Evolutionary conservation across 768 basidiomycete genomes (phyloP), one percentile per base, ranked within the genome.

Genomic region (Multifurca ochricompacta): DNA sequence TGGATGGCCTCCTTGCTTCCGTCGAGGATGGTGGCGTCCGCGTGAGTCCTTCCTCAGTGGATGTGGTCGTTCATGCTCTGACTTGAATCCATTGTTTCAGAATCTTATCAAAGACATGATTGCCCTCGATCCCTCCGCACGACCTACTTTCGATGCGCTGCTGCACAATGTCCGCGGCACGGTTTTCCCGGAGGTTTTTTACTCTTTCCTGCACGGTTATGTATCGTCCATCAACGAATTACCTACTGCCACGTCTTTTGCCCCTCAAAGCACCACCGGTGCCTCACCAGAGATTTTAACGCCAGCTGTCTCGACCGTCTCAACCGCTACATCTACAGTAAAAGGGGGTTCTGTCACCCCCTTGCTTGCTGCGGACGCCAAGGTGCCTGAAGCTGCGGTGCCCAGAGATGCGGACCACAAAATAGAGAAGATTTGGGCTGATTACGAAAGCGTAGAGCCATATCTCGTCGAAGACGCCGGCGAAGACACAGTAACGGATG

Each of bases 131-230:
- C 86, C 94, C 0, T 60, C 73, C 0, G 72, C 77, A 2, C 80
- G 96, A 11, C 91, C 91, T 2, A 79, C 86, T 1, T 97, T 95
- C 67, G 87, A 90, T 63, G 77, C 76, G 2, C 72, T 92, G 6
- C 72, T 98, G 35, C 80, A 87, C 25, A 80, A 74, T 1, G 86
- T 83, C 3, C 79, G 91, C 41, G 88, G 83, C 0, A 77, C 77
- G 8, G 83, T 94, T 43, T 88, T 98, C 59, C 93, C 95, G 0
- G 91, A 94, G 63, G 82, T 81, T 28, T 98, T 98, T 69, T 97
- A 96, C 70, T 87, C 91, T 2, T 97, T 95, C 71, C 76, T 98
- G 9, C 88, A 94, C 66, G 88, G 87, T 62, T 97, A 96, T 61
- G 79, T 90, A 53, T 78, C 83, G 3, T 83, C 90, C 1, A 74